A percentile compares a stretch with the other conserved stretches of the same genome.
Conservation (phyloP, 2,329 filamentous ascomycete species). For the Botrytis byssoidea region DNA sequence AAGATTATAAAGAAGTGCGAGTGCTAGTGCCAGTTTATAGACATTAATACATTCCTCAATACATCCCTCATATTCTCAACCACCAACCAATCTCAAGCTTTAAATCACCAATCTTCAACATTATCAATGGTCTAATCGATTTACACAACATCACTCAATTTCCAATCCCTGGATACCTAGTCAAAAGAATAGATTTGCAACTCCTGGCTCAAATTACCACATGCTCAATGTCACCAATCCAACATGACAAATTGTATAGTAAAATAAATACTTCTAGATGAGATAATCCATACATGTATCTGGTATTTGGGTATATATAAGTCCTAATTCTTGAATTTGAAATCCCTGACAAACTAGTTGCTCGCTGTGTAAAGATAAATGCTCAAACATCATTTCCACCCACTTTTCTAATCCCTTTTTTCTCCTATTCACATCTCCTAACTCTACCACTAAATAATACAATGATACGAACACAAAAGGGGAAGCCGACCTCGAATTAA, state of each 20-base stretch:
- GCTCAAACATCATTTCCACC: not conserved
- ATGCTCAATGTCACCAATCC: not conserved
- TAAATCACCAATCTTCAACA: not conserved
- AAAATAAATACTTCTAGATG: not conserved
- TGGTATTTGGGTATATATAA: not conserved
- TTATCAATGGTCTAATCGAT: not conserved
- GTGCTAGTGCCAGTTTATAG: not conserved
- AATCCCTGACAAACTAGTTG: not conserved
- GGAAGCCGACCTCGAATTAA: not conserved
- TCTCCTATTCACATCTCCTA: not conserved
- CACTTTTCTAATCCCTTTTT: not conserved
- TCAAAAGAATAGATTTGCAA: not conserved
- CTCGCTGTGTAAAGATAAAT: not conserved
- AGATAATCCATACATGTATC: not conserved
- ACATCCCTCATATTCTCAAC: not conserved
- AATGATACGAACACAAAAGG: slow-evolving; percentile 1
- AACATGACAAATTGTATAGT: not conserved
- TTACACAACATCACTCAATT: not conserved
- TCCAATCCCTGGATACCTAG: no score
- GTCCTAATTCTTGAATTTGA: not conserved
- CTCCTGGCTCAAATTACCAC: not conserved
- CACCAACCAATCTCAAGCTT: not conserved
- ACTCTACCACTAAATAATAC: slow-evolving; percentile 3
- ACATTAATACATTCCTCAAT: not conserved
- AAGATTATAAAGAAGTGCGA: not conserved